Base-by-base conservation (phyloP, 2,329 filamentous ascomycete species). In the Hansfordia pulvinata region DNA sequence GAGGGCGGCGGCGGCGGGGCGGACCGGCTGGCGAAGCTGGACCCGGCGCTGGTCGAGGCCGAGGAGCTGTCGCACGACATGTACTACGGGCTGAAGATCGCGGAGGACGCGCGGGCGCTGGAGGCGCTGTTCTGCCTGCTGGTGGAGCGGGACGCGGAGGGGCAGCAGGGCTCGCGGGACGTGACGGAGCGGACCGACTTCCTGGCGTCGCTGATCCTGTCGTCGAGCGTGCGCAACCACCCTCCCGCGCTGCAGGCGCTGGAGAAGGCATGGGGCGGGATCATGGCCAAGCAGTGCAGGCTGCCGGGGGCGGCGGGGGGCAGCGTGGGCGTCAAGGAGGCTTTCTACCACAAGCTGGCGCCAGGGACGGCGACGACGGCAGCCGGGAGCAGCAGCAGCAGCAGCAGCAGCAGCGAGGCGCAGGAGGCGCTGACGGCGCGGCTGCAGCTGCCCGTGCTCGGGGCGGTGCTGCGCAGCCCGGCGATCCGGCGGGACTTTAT, bases 51-150 rank as follows among this genome's bases (percentile, higher is more conserved):
- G 6, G 60, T 66, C 18, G 58, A 58, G 18, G 59, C 80, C n/a
- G 58, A 66, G 33, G 73, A 79, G 6, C 52, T 77, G 16, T 65
- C 73, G 0, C 73, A 79, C 46, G 75, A 78, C 46, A 69, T 78
- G 35, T 79, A 76, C 53, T 80, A 77, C 46, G 75, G 75, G 8
- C 53, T 73, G 11, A 68, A 75, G 44, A 62, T 78, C 31, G 58
- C 63, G 13, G 64, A 71, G 42, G 64, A 75, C 35, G 41, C 53
- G 3, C 58, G 61, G 3, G 62, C 63, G 2, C 37, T 75, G 27
- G 59, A 58, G 34, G 49, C 59, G n/a, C 57, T 78, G 2, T 50
- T 76, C 32, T 74, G 70, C 41, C 52, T 74, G 19, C 62, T 72
- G 47, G 49, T 48, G 16, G 35, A 38, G n/a, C 30, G 38, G 12